phyloP scores from a whole-genome alignment of 371 early-diverging fungal species.

The Funneliformis caledonium region DNA sequence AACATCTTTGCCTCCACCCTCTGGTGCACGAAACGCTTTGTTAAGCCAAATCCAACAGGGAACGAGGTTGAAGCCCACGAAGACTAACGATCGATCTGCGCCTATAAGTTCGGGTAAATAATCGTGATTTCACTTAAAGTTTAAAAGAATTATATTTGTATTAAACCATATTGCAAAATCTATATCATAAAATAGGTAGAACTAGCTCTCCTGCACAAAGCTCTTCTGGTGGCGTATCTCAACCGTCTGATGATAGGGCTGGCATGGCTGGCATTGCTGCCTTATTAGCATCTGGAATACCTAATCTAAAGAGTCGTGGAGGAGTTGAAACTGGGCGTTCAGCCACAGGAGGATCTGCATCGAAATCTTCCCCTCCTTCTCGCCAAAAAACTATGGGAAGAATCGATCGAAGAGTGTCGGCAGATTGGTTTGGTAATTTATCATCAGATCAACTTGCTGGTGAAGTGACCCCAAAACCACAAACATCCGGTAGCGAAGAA shows the following conservation, averaged over 20 bases:
- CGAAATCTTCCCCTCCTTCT: conserved; percentile 6
- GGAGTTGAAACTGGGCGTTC: conserved; percentile 50
- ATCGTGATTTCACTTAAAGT: background rate
- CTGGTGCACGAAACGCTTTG: conserved; percentile 55
- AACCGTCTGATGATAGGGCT: conserved; percentile 40
- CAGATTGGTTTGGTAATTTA: conserved; percentile 50
- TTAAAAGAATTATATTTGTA: background rate
- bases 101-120: conserved; percentile 60
- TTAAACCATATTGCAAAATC: background rate
- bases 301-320: conserved; percentile 60
- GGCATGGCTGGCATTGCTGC: conserved; percentile 57
- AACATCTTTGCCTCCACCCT: conserved; percentile 27
- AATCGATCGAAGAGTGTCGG: conserved; percentile 44
- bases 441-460: conserved; percentile 44
- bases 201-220: background rate
- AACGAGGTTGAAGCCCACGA: conserved; percentile 70
- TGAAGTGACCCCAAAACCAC: conserved; percentile 25
- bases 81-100: conserved; percentile 80
- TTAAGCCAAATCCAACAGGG: conserved; percentile 80
- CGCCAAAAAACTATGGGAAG: conserved; percentile 25
- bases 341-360: conserved; percentile 24
- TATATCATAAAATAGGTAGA: background rate
- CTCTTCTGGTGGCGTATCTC: conserved; percentile 43
- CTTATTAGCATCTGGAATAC: conserved; percentile 71
- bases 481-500: background rate